Evolutionary conservation across 768 basidiomycete genomes (phyloP), one percentile per base, ranked within the genome.

Genomic region (Russula sp.): DNA sequence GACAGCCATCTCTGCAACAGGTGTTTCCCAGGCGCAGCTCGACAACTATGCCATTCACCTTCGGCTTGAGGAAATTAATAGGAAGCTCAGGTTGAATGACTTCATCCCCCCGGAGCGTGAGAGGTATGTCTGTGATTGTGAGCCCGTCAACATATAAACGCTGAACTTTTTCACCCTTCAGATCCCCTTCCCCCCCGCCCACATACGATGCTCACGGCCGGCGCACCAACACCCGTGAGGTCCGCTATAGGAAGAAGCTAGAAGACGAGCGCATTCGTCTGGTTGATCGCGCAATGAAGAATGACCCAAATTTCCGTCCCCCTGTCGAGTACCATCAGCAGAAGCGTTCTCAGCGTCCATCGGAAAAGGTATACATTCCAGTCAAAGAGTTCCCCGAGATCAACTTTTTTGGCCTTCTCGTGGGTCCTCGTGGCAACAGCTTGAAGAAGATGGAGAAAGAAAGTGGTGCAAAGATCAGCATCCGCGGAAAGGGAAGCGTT

Each of bases 331-430:
- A 98, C 72, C 90, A 93, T 66, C 90, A 94, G 73, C 88, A 94
- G 73, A 96, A 97, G 75, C 88, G 94, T 37, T 91, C 91, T 47
- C 90, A 91, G 63, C 85, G 94, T 52, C 95, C 96, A 14, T 90
- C 91, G 39, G 97, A 99, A 64, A 98, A 98, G 77, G 97, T 99
- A 65, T 99, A 98, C 74, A 98, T 99, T 64, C 97, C 97, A 45
- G 95, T 98, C 73, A 98, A 99, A 75, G 97, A 99, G 76, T 99
- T 99, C 70, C 97, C 97, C 1, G 96, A 98, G 77, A 98, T 99
- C 80, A 99, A 99, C 74, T 99, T 98, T 78, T 98, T 99, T 70
- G 97, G 97, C 69, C 80, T 99, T 65, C 84, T 99, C 64, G 96
- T 99, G 67, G 97, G 97, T 44, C 97, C 97, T 71, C 90, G 97